Percentiles rank a stretch among this genome's conserved stretches.
These are phyloP conservation scores for Sherardia arvensis DNA, from an alignment of 257 asterid genomes.

Conservation along the genomic window DNA sequence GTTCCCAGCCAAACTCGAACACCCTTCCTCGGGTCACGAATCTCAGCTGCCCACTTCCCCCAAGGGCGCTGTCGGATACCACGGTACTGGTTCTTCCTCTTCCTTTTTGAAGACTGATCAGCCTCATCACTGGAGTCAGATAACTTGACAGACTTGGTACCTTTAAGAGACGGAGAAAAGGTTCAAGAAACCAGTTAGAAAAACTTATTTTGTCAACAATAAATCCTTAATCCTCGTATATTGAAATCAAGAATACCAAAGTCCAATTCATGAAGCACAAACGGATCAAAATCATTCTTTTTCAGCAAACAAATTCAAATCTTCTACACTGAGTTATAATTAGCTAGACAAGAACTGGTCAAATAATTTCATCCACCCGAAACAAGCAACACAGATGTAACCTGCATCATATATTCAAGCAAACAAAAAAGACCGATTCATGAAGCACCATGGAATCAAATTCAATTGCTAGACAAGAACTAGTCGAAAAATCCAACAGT, in stretches of 20 bases:
- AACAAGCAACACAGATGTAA: no score
- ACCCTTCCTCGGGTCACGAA: constrained; percentile 94
- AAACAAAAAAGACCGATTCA: no score
- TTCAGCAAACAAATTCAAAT: no score
- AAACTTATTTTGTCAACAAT: background rate
- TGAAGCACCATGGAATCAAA: background rate
- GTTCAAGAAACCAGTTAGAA: background rate
- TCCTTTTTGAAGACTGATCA: constrained; percentile 66
- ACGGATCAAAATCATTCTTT: background rate
- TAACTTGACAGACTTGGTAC: constrained; percentile 27
- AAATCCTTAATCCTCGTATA: no score
- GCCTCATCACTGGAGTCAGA: constrained; percentile 44
- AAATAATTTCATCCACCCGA: background rate
- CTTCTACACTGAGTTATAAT: no score
- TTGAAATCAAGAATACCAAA: background rate
- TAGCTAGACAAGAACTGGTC: background rate
- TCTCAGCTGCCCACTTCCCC: constrained; percentile 99
- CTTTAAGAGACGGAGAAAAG: constrained; percentile 13
- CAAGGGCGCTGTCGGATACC: constrained; percentile 98
- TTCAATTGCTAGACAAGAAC: background rate
- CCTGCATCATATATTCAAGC: no score
- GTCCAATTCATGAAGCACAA: background rate
- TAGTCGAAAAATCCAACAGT: background rate
- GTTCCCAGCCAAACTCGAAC: constrained; percentile 99
- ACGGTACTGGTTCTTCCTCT: constrained; percentile 91